A percentile compares a stretch with the other conserved stretches of the same genome.
Conservation (phyloP, 169 alveolate species). For the Babesia caballi region DNA sequence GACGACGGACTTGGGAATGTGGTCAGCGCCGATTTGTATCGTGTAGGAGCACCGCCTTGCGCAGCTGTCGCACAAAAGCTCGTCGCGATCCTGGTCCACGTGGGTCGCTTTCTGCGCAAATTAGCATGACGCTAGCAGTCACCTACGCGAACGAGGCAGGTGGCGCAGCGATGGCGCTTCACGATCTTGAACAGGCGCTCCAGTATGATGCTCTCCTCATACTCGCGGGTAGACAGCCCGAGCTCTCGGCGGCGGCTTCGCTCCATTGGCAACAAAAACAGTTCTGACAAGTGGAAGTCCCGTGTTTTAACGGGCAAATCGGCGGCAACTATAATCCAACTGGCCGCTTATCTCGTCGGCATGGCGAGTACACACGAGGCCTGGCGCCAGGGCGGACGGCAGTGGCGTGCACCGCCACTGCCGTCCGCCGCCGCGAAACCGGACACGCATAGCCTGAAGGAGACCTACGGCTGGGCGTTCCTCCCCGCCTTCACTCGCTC, state of each 20-base stretch:
- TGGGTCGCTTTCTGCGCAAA: conserved; percentile 58
- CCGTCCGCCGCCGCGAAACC: too few species aligned
- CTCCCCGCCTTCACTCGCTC: background rate
- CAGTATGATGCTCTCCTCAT: conserved; percentile 74
- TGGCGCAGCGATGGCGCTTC: conserved; percentile 68
- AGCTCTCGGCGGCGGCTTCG: conserved; percentile 33
- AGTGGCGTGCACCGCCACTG: too few species aligned
- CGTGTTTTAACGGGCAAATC: too few species aligned
- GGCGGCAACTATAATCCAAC: too few species aligned
- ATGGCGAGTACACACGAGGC: conserved; percentile 17
- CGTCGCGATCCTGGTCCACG: conserved; percentile 72
- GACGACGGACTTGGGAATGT: conserved; percentile 65
- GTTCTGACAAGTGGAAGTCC: background rate
- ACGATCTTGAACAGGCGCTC: conserved; percentile 71
- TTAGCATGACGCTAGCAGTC: background rate
- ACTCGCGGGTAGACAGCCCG: conserved; percentile 75
- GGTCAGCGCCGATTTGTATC: conserved; percentile 70
- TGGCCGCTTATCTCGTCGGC: too few species aligned
- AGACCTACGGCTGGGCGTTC: too few species aligned
- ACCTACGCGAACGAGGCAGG: conserved; percentile 62
- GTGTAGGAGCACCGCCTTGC: conserved; percentile 66
- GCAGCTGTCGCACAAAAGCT: conserved; percentile 71
- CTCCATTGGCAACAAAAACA: conserved; percentile 23
- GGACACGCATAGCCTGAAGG: too few species aligned
- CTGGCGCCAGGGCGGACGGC: conserved; percentile 4